phyloP scores from a whole-genome alignment of 768 basidiomycete genomes.

The Russula sp. region DNA sequence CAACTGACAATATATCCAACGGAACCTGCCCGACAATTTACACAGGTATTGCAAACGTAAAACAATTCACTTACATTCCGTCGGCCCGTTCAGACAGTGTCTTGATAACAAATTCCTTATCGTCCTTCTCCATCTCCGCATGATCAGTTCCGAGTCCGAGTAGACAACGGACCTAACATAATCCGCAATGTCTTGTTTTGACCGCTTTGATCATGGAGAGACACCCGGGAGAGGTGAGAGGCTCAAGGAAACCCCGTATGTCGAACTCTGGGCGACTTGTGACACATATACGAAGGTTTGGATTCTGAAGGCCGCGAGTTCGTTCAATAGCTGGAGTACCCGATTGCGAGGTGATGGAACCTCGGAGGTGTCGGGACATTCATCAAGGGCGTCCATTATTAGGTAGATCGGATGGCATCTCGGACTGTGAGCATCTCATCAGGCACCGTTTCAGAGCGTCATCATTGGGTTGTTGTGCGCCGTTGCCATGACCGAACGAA shows the following conservation, averaged over 20 bases:
- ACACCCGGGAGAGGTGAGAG: neutral
- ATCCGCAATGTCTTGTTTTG: conserved; percentile 1
- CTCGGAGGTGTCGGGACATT: neutral
- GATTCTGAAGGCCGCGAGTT: neutral
- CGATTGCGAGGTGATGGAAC: neutral
- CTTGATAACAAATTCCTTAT: neutral
- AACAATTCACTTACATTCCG: neutral
- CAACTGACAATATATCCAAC: neutral
- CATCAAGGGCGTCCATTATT: conserved; percentile 5
- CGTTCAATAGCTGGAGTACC: neutral
- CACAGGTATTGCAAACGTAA: neutral
- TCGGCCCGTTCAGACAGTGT: neutral
- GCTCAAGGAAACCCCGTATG: neutral
- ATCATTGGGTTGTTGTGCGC: neutral
- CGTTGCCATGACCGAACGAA: neutral
- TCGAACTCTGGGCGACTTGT: conserved; percentile 9
- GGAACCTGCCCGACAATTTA: neutral
- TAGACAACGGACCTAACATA: neutral
- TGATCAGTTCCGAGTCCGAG: neutral
- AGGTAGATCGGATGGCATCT: neutral
- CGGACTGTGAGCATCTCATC: conserved; percentile 2
- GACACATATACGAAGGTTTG: conserved; percentile 1
- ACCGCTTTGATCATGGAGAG: conserved; percentile 1
- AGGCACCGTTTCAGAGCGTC: neutral
- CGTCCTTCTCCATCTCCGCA: neutral